A percentile compares a stretch with the other conserved stretches of the same genome.
Conservation (phyloP, 2,329 filamentous ascomycete species). For the Apiospora phragmitis region DNA sequence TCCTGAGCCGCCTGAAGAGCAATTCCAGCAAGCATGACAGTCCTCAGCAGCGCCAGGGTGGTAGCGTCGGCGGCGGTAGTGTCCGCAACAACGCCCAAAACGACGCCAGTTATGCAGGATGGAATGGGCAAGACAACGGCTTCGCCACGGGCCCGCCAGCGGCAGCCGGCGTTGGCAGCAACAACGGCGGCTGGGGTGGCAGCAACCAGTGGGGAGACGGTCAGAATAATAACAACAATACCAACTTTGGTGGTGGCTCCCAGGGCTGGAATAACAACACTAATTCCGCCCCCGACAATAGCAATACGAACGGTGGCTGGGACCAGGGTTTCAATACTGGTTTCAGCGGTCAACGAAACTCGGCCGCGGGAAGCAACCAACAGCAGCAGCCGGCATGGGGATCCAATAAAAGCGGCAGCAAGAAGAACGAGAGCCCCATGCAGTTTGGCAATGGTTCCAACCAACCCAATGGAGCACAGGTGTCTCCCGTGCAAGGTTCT, state of each 20-base stretch:
- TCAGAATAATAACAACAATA: background rate
- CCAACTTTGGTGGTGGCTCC: background rate
- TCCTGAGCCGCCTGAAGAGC: background rate
- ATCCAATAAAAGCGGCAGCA: constrained; percentile 15
- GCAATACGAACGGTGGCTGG: background rate
- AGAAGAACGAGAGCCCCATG: constrained; percentile 11
- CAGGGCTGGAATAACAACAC: constrained; percentile 15
- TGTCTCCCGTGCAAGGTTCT: background rate
- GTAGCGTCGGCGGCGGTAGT: background rate
- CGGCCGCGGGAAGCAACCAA: background rate
- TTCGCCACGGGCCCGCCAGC: background rate
- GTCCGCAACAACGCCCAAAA: background rate
- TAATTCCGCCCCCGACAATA: background rate
- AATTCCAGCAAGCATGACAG: background rate
- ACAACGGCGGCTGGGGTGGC: background rate
- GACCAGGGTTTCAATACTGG: background rate
- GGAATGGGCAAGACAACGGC: constrained; percentile 1
- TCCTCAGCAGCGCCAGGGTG: background rate
- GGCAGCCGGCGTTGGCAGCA: background rate
- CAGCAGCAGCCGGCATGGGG: background rate
- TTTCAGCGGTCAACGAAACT: background rate
- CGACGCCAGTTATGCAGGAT: background rate
- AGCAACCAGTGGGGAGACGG: background rate
- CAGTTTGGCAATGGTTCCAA: background rate
- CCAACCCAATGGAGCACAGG: background rate